Evolutionary conservation across 768 basidiomycete genomes (phyloP), one percentile per base, ranked within the genome.

Genomic region (Leccinum longicurvipes): DNA sequence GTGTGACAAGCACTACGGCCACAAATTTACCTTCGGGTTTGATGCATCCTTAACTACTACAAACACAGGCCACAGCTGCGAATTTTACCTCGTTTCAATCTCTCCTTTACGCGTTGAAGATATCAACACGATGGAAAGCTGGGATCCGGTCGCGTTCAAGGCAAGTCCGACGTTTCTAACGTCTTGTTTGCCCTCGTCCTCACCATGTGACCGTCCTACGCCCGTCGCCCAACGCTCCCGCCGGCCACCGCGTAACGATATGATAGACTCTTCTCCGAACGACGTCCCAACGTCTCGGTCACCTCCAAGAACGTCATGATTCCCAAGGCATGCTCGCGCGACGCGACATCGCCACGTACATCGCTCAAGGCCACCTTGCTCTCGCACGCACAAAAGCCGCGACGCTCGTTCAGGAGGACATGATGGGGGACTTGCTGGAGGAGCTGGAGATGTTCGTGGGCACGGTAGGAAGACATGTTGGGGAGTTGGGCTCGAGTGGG

Each of bases 301-400:
- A 90, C 61, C 67, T 88, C 17, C 86, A 88, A 64, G 82, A 84
- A 58, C 82, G 81, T 68, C 81, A 85, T 56, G 86, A 89, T 60
- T 81, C 86, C 6, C 77, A 84, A 63, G 79, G 77, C 2, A 78
- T 77, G 32, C 82, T 88, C 44, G 82, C 79, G 19, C 78, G 86
- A 61, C 78, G 77, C 59, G 87, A 90, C 67, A 85, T 91, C 55
- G 82, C 86, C 6, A 84, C 80, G 12, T 70, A 86, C 17, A 74
- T 91, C 41, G 78, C 80, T 50, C 82, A 85, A 59, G 79, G 80
- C 36, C 82, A 86, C 52, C 72, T 86, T 51, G 75, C 74, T 15
- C 70, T 87, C 28, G 89, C 89, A 12, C 82, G 88, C 47, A 78
- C 81, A n/a, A 90, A 89, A 72, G 85, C 85, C 2, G 85, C 85